These are phyloP conservation scores for Cladophialophora exuberans DNA, from an alignment of 2,329 filamentous ascomycete genomes.

Conservation along the genomic window DNA sequence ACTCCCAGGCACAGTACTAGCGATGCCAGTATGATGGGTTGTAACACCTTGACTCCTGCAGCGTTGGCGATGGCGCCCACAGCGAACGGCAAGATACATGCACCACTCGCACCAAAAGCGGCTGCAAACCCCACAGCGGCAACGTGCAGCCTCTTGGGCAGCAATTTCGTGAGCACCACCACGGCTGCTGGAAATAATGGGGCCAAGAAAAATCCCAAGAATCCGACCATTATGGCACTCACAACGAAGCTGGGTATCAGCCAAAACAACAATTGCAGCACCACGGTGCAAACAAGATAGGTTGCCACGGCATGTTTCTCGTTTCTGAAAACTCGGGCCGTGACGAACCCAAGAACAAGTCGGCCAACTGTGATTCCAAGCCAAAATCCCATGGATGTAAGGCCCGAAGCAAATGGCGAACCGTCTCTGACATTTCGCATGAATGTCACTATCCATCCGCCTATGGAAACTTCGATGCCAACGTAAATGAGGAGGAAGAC, in stretches of 20 bases:
- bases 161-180: conserved; percentile 28
- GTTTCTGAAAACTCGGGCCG: conserved; percentile 65
- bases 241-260: conserved; percentile 73
- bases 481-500: conserved; percentile 79
- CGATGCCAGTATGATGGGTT: conserved; percentile 56
- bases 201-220: conserved; percentile 76
- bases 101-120: conserved; percentile 74
- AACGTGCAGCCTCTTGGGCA: conserved; percentile 28
- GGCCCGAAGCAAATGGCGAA: conserved; percentile 70
- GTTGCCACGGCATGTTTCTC: conserved; percentile 64
- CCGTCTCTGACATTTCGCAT: conserved; percentile 76
- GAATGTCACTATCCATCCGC: conserved; percentile 78
- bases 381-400: conserved; percentile 75
- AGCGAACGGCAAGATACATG: conserved; percentile 45
- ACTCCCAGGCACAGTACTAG: conserved; percentile 25
- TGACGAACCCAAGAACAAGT: conserved; percentile 71
- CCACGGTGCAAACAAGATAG: conserved; percentile 66
- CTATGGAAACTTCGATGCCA: conserved; percentile 70
- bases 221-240: conserved; percentile 68
- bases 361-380: conserved; percentile 74
- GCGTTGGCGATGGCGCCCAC: conserved; percentile 50
- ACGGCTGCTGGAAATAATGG: conserved; percentile 67
- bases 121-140: conserved; percentile 53
- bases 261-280: conserved; percentile 74
- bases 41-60: conserved; percentile 59